A percentile compares a stretch with the other conserved stretches of the same genome.
phyloP scores from a whole-genome alignment of 2,329 filamentous ascomycete genomes.

The Plenodomus biglobosus region DNA sequence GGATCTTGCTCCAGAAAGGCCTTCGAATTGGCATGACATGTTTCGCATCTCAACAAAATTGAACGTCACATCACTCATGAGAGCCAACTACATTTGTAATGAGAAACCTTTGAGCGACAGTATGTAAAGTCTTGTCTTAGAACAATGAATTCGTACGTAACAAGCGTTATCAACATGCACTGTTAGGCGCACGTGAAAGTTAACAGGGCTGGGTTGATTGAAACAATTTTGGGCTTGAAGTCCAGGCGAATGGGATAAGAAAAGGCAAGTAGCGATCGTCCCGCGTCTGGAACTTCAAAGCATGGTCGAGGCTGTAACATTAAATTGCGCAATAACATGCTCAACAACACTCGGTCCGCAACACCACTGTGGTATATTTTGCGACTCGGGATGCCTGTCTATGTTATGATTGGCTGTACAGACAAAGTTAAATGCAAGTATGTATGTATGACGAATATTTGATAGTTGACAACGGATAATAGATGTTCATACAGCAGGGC shows the following conservation, averaged over 20 bases:
- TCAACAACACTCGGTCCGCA: background rate
- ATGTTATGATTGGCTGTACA: too few species aligned
- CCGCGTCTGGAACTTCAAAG: background rate
- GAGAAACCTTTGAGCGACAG: too few species aligned
- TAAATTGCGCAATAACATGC: background rate
- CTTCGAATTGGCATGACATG: too few species aligned
- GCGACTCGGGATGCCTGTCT: too few species aligned
- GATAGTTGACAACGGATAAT: background rate
- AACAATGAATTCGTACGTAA: background rate
- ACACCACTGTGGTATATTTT: too few species aligned
- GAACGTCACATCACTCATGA: too few species aligned
- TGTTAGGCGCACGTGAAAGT: background rate
- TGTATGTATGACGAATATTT: too few species aligned
- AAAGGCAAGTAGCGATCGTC: background rate
- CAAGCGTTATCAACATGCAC: background rate
- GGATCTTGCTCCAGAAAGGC: too few species aligned
- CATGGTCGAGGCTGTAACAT: background rate
- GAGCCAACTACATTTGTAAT: too few species aligned
- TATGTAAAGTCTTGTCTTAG: too few species aligned
- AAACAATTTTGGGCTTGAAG: background rate
- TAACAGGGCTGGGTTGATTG: background rate
- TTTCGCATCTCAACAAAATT: too few species aligned
- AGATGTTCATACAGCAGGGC: background rate
- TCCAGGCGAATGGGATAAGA: background rate
- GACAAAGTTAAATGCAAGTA: too few species aligned